phyloP scores from a whole-genome alignment of 179 eudicot genomes.

The Nepenthes alata region DNA sequence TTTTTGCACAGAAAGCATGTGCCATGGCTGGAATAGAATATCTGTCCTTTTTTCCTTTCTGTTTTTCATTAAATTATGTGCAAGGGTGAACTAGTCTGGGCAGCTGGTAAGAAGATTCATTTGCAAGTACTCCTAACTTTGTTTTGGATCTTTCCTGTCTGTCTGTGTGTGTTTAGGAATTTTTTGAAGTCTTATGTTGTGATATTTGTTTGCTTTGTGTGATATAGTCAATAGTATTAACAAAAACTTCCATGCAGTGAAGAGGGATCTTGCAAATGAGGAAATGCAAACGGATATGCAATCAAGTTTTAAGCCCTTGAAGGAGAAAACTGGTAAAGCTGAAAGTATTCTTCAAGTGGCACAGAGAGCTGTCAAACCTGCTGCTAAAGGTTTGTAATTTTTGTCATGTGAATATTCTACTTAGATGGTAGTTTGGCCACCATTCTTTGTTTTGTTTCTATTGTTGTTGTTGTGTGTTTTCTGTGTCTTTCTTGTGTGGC shows the following conservation, averaged over 20 bases:
- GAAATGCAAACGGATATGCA: conserved; percentile 32
- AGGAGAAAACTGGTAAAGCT: conserved; percentile 77
- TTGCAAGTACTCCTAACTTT: not conserved
- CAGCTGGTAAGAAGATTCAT: no score
- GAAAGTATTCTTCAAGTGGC: conserved; percentile 93
- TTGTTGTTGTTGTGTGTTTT: no score
- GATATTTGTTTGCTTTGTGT: no score
- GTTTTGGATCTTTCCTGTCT: not conserved
- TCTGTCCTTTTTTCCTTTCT: no score
- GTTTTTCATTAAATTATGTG: no score
- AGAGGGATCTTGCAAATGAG: conserved; percentile 17
- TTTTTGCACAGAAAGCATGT: no score
- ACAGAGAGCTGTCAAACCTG: conserved; percentile 82
- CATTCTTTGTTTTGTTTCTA: no score
- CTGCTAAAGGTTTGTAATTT: conserved; percentile 42
- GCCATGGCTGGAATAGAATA: no score
- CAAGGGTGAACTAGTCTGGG: no score
- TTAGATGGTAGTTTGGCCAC: no score
- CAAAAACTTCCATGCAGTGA: conserved; percentile 20
- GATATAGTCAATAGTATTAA: not conserved
- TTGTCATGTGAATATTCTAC: not conserved
- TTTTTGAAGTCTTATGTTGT: no score
- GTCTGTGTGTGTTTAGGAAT: not conserved
- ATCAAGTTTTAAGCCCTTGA: conserved; percentile 34
- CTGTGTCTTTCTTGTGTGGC: no score